A percentile compares a stretch with the other conserved stretches of the same genome.
These are phyloP conservation scores for Aureobasidium subglaciale DNA, from an alignment of 2,329 filamentous ascomycete genomes.

Conservation along the genomic window DNA sequence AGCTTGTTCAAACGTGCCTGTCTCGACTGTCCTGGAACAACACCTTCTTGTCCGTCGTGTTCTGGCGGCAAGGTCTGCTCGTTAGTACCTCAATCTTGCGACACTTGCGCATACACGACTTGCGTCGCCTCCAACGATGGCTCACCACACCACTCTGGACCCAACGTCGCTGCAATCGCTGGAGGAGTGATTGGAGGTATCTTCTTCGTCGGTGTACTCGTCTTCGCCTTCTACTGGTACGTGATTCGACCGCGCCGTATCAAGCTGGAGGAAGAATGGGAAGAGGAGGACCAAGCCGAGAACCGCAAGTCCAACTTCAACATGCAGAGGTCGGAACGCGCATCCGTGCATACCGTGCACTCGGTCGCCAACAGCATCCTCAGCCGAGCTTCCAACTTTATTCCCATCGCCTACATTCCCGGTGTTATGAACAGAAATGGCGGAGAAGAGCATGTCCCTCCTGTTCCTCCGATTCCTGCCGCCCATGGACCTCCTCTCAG, in stretches of 20 bases:
- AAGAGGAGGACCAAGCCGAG: conserved; percentile 49
- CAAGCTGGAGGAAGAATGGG: conserved; percentile 47
- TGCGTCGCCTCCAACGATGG: conserved; percentile 44
- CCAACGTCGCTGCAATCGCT: conserved; percentile 77
- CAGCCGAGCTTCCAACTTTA: conserved; percentile 95
- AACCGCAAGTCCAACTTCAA: conserved; percentile 33
- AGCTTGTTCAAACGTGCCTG: conserved; percentile 50
- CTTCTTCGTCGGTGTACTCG: conserved; percentile 62
- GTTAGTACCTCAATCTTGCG: conserved; percentile 52
- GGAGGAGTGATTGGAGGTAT: conserved; percentile 86
- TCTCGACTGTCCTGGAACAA: conserved; percentile 46
- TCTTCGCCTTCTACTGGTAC: conserved; percentile 81
- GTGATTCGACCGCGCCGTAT: conserved; percentile 74
- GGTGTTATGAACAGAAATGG: conserved; percentile 80
- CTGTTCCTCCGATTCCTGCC: conserved; percentile 82
- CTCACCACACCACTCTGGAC: conserved; percentile 37
- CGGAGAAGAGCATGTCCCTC: conserved; percentile 58
- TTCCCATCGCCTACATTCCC: conserved; percentile 98
- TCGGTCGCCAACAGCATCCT: conserved; percentile 94
- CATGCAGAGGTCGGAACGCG: conserved; percentile 40
- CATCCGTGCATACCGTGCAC: conserved; percentile 76
- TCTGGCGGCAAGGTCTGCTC: conserved; percentile 49
- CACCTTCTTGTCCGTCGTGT: conserved; percentile 57
- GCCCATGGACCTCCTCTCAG: conserved; percentile 44
- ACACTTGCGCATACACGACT: conserved; percentile 49